Evolutionary conservation across 139 green algal species (phyloP).

Genomic region (Closterium sp.): DNA sequence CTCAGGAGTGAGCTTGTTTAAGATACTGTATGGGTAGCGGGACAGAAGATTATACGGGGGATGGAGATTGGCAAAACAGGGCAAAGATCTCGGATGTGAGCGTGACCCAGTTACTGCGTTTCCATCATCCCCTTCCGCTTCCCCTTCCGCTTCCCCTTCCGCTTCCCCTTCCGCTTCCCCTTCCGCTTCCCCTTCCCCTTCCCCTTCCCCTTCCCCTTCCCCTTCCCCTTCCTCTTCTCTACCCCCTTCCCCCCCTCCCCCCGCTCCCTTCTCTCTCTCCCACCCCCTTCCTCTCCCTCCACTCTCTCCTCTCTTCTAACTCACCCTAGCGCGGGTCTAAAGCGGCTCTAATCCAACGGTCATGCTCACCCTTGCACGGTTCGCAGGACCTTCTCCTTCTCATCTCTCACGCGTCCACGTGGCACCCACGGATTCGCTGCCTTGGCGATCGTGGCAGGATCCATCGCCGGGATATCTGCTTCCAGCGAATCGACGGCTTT

Average conservation of each 20-base stretch:
- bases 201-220: no score
- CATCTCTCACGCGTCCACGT: conserved; percentile 5
- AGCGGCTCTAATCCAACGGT: background rate
- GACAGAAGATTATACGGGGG: background rate
- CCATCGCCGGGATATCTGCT: background rate
- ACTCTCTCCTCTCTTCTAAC: background rate
- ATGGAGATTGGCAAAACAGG: background rate
- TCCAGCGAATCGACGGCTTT: background rate
- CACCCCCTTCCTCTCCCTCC: no score
- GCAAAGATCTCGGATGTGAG: background rate
- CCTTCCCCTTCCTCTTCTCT: no score
- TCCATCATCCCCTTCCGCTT: no score
- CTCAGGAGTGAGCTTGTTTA: conserved; percentile 99
- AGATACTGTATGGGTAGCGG: conserved; percentile 51
- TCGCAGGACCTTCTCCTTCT: conserved; percentile 25
- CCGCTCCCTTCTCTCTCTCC: background rate
- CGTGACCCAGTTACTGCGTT: background rate
- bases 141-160: no score
- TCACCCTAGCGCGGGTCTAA: background rate
- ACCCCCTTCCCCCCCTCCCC: no score
- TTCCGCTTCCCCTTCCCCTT: no score
- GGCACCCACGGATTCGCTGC: conserved; percentile 41
- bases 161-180: no score
- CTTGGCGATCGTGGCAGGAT: conserved; percentile 23
- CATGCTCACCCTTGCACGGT: conserved; percentile 29